Base-by-base conservation (phyloP, 2,329 filamentous ascomycete genomes). In the Stagonosporopsis rhizophila region DNA sequence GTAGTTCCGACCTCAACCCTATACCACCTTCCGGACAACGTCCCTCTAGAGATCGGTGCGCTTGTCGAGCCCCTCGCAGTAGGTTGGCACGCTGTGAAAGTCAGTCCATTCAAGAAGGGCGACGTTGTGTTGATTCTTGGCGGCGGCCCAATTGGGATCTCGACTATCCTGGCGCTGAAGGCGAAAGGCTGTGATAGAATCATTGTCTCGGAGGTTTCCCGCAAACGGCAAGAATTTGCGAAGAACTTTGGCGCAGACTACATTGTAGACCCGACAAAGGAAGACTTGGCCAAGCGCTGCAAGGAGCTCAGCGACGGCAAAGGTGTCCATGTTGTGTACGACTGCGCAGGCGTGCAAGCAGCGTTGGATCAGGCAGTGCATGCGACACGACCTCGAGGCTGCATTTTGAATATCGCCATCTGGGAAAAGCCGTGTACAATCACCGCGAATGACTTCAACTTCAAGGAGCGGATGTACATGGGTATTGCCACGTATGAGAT, bases 31-130 rank as follows among this genome's bases (percentile, higher is more conserved):
- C 82, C 82, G 4, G 79, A 82, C 52, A 82, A 81, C 42, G 78
- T 85, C 1, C 75, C 79, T 3, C 68, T 85, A 14, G 81, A 85
- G 41, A 75, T 83, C 22, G 81, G 78, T 56, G 83, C 83, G 0
- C 74, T 85, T 27, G 77, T 84, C 40, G 83, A 85, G 63, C 83
- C 83, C 2, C 72, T 85, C 0, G 77, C 82, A 4, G 83, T 85
- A 1, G 83, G 80, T 17, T 85, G 82, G 81, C 83, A 85, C 61
- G 82, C 82, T 2, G 80, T 85, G 30, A 79, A 80, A 42, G 76
- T 80, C 48, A 81, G 80, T 34, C 78, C 79, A 0, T 82, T 80
- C 71, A 79, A 81, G 59, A 66, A 72, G 5, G 79, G 77, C 17
- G 76, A 82, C 52, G 69, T 77, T 0, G 81, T 77, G 0, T 69